Base-by-base conservation (phyloP, 2,329 filamentous ascomycete genomes). In the Ophiocordyceps sinensis region DNA sequence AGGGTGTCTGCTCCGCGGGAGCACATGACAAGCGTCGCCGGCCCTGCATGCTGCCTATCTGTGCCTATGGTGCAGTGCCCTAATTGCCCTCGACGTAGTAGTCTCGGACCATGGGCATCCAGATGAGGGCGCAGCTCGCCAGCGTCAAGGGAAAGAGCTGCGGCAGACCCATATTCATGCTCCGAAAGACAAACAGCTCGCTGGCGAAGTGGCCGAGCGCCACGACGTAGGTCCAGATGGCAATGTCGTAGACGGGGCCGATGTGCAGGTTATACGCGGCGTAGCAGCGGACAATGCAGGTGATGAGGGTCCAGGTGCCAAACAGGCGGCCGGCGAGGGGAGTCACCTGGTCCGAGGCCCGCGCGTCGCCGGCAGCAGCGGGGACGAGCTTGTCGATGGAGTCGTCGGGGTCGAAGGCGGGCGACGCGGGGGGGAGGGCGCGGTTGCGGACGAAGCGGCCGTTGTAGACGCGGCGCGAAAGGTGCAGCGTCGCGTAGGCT, bases 391-490 rank as follows among this genome's bases (percentile, higher is more conserved):
- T 76, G 49, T 68, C 58, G 26, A 66, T 60, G 48, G 68, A 64
- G 53, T 76, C 71, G 19, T 73, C 71, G 12, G 68, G 67, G 52
- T 73, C 63, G 58, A 60, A 65, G 31, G 52, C 56, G 37, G 56
- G 53, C 40, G 65, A 59, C 43, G 55, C 62, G 38, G 62, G 53
- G 10, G 60, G 60, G 11, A 73, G 59, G 28, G 60, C 55, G 32
- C 60, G 44, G 64, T 75, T 75, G 41, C 64, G 60, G 17, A 77
- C 62, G 52, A 76, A 77, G 47, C 64, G 64, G 45, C 78, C 78
- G 51, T 81, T 77, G 69, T 96, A 98, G 55, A 96, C 76, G 59
- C 85, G 82, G n/a, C 80, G 77, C 8, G 87, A 87, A 65, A 85
- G 93, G 59, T 79, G 71, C 4, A 88, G 71, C 15, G 86, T 93